phyloP scores from a whole-genome alignment of 75 land plant genomes.

The Larix kaempferi region DNA sequence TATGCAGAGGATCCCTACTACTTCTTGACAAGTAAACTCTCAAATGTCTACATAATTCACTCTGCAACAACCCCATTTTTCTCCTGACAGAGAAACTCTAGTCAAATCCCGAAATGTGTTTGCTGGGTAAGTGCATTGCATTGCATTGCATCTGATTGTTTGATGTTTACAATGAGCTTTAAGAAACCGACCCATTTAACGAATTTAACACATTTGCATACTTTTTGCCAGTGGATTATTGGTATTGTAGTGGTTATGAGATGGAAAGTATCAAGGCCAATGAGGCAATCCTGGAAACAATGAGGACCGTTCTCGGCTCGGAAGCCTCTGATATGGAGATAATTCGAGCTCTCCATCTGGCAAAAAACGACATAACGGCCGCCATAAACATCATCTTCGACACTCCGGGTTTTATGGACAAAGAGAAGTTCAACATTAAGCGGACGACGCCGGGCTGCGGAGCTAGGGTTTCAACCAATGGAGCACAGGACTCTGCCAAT shows the following conservation, averaged over 20 bases:
- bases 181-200: neutral
- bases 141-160: neutral
- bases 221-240: neutral
- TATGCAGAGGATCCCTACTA: neutral
- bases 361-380: slow-evolving; percentile 69
- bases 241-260: neutral
- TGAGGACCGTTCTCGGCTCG: slow-evolving; percentile 67
- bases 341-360: slow-evolving; percentile 82
- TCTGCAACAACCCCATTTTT: too few species aligned
- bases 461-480: slow-evolving; percentile 9
- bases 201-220: neutral
- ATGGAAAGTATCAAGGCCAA: slow-evolving; percentile 49
- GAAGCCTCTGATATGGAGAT: slow-evolving; percentile 82
- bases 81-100: neutral
- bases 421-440: slow-evolving; percentile 5
- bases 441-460: slow-evolving; percentile 19
- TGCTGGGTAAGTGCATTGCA: neutral
- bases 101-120: neutral
- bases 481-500: neutral
- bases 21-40: neutral
- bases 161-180: neutral
- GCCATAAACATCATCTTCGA: slow-evolving; percentile 90
- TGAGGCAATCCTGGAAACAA: slow-evolving; percentile 46
- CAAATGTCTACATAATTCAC: too few species aligned
- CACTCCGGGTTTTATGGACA: slow-evolving; percentile 31